Percentiles rank a stretch among this genome's conserved stretches.
These are phyloP conservation scores for Naganishia liquefaciens DNA, from an alignment of 1,284 basidiomycete genomes.

Conservation along the genomic window DNA sequence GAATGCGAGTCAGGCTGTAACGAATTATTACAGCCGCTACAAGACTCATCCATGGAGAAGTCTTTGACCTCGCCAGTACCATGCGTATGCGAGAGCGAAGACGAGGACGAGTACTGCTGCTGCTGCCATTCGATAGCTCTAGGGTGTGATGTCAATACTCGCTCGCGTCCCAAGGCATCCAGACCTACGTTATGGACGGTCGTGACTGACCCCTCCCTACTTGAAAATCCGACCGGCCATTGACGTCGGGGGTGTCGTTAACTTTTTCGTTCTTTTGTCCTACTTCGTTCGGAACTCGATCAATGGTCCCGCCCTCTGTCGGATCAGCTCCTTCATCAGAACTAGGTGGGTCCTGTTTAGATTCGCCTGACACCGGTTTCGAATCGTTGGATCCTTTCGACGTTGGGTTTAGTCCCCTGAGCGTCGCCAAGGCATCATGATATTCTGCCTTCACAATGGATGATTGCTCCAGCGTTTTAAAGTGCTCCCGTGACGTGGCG, in stretches of 20 bases:
- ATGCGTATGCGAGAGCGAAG: constrained; percentile 50
- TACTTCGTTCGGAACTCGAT: background rate
- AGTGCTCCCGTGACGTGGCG: constrained; percentile 70
- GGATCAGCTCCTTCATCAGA: background rate
- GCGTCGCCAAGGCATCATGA: constrained; percentile 81
- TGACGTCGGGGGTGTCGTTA: background rate
- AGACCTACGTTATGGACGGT: constrained; percentile 38
- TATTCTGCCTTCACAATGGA: constrained; percentile 77
- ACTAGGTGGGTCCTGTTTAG: no score
- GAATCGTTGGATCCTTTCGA: background rate
- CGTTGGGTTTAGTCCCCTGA: constrained; percentile 77
- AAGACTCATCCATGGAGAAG: no score
- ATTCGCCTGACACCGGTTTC: no score
- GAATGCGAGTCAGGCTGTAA: no score
- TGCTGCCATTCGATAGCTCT: constrained; percentile 54
- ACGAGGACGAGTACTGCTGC: constrained; percentile 87
- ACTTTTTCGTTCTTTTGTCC: background rate
- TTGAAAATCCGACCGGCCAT: constrained; percentile 47
- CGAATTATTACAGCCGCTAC: no score
- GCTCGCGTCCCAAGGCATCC: background rate
- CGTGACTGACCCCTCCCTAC: constrained; percentile 48
- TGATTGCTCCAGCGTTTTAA: constrained; percentile 74
- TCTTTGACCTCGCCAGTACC: constrained; percentile 28
- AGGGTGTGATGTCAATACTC: constrained; percentile 71
- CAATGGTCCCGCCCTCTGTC: background rate